Evolutionary conservation across 2,329 filamentous ascomycete species (phyloP).

Genomic region (Rhinocladiella mackenziei): DNA sequence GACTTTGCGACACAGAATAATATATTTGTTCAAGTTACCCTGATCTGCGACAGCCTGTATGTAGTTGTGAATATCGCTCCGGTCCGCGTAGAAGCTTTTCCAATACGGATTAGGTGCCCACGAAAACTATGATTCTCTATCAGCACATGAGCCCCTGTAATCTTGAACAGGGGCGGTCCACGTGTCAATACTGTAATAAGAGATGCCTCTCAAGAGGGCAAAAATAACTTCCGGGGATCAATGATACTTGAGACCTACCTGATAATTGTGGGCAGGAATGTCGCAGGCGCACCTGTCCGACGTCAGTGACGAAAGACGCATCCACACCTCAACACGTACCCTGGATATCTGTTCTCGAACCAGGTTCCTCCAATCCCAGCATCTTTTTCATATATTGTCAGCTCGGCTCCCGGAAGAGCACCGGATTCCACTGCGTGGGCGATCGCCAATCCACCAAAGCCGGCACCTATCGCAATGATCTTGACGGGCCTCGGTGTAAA

Average conservation of each 20-base stretch:
- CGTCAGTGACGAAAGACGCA: no score
- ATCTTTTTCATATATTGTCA: conserved; percentile 1
- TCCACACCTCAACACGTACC: no score
- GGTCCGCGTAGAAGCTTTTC: conserved; percentile 15
- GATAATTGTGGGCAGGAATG: conserved; percentile 25
- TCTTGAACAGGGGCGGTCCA: no score
- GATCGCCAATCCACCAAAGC: neutral
- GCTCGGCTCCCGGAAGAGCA: neutral
- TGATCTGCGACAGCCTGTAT: conserved; percentile 21
- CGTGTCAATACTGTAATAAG: no score
- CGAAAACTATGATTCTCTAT: no score
- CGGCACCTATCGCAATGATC: neutral
- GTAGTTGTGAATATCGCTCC: conserved; percentile 22
- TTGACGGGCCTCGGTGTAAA: neutral
- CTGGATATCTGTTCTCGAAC: conserved; percentile 6
- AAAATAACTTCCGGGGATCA: no score
- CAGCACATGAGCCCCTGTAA: no score
- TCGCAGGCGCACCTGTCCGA: neutral
- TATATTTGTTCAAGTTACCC: conserved; percentile 18
- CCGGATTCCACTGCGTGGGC: conserved; percentile 2
- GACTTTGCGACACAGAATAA: conserved; percentile 19
- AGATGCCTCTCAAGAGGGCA: no score
- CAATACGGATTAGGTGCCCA: conserved; percentile 16
- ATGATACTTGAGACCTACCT: conserved; percentile 5
- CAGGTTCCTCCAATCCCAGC: conserved; percentile 3